Evolutionary conservation across 257 asterid species (phyloP), one percentile per base, ranked within the genome.

Genomic region (Forsythia viridissima): DNA sequence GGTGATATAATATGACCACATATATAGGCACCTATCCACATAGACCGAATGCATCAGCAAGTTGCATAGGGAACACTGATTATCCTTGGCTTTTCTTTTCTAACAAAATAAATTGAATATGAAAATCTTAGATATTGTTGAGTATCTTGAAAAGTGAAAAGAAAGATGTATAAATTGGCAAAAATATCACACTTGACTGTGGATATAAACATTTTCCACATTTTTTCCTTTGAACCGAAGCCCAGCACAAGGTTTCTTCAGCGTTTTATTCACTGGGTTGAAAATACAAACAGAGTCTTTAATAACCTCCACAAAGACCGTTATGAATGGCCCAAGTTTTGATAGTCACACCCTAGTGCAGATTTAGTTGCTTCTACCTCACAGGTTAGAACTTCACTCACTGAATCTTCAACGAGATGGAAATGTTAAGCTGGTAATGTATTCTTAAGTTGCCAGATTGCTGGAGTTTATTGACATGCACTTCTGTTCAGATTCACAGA

Each of bases 401-500:
- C 34, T 30, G 34, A 30, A 30, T 30, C 34, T 30, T 30, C 1
- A 1, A 30, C 5, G 55, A 18, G 18, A 46, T 46, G 55, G 55
- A 46, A 12, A 46, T 3, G 13, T 46, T 46, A 12, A 18, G 55
- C 55, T 18, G 5, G n/a, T 18, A 0, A 18, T 46, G 18, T 43
- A 46, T 46, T 46, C 55, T 44, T 44, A 3, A 10, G 52, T 44
- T 46, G 4, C 13, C 57, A 48, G 15, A 13, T 48, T 48, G n/a
- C 57, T 48, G 1, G 7, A 13, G 57, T 48, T 48, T 4, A 48
- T 13, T 48, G 57, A 48, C n/a, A 13, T 48, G n/a, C 2, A 48
- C n/a, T 48, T 48, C 57, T 48, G 57, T 84, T 85, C 88, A 93
- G 99, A 88, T 95, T 86, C 85, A 77, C 87, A 38, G 83, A 87